Conservation (phyloP, 2,329 filamentous ascomycete genomes). For the Venturia nashicola region DNA sequence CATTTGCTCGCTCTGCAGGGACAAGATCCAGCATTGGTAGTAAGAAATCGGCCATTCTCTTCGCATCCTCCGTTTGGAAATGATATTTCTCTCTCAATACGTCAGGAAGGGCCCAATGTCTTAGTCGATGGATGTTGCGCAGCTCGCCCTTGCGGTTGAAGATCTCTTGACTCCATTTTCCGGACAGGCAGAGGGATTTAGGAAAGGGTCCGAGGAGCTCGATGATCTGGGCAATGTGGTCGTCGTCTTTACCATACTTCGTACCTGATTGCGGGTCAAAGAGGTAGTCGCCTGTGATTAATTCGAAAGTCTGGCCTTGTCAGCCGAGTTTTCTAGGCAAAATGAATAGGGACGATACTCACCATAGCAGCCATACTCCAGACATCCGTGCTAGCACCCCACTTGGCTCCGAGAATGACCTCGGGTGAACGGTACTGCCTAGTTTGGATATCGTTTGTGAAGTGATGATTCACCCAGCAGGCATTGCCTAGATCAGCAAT, state of each 20-base stretch:
- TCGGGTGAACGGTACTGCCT: slow-evolving; percentile 94
- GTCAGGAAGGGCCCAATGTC: slow-evolving; percentile 90
- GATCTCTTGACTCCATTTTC: slow-evolving; percentile 97
- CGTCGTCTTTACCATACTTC: slow-evolving; percentile 98
- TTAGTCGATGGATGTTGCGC: slow-evolving; percentile 89
- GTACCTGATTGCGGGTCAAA: slow-evolving; percentile 98
- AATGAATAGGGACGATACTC: slow-evolving; percentile 23
- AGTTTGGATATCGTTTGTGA: slow-evolving; percentile 98
- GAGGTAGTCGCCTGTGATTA: slow-evolving; percentile 96
- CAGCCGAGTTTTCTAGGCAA: not conserved
- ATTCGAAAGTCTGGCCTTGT: slow-evolving; percentile 66
- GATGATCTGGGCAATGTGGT: slow-evolving; percentile 98
- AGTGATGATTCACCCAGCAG: slow-evolving; percentile 97
- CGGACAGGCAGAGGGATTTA: slow-evolving; percentile 78
- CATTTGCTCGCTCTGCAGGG: slow-evolving; percentile 83
- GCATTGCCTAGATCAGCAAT: slow-evolving; percentile 97
- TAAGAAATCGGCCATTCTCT: slow-evolving; percentile 70
- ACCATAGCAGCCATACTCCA: slow-evolving; percentile 99
- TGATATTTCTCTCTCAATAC: slow-evolving; percentile 96
- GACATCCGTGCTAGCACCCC: slow-evolving; percentile 97
- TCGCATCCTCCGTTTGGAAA: slow-evolving; percentile 71
- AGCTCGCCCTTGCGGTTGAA: slow-evolving; percentile 97
- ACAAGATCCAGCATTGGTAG: slow-evolving; percentile 82
- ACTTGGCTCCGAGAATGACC: slow-evolving; percentile 92
- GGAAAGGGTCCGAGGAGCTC: slow-evolving; percentile 90